Base-by-base conservation (phyloP, 2,329 filamentous ascomycete genomes). In the Trichophyton mentagrophytes region DNA sequence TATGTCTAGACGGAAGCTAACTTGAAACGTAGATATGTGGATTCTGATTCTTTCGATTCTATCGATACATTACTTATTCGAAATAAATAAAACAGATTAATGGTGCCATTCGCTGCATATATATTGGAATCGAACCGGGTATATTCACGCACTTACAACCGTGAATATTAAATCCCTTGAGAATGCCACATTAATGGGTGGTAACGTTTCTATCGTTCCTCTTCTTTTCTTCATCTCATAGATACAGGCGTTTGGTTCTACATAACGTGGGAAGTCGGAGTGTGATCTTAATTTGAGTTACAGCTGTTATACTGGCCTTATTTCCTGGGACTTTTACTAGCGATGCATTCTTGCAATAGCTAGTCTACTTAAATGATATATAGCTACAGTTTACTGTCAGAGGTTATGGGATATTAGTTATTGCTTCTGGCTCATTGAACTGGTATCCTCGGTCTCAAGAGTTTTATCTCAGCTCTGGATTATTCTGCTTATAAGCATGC, bases 21-120 rank as follows among this genome's bases (percentile, higher is more conserved):
- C 40, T 60, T n/a, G 17, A 49, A 47, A 33, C 56, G 44, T 67
- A 86, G 83, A 70, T 86, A 86, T 72, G 81, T 84, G 62, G 88
- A 97, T 73, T 90, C 88, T 65, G 88, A 96, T 69, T 81, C 88
- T 62, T 99, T 92, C 90, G 88, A 95, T 70, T 88, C 86, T 44
- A 78, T 96, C 71, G 79, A 87, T 73, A 97, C 86, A 66, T 85
- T 97, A 69, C 69, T 96, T 20, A 87, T 89, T 81, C 87, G 96
- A 74, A 97, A 97, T 71, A 84, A 81, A 75, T 84, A 69, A 72
- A 8, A 1, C 17, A 2, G 46, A 13, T 13, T 36, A 8, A 33
- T 36, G 3, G 15, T n/a, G 13, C 7, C 3, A 9, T 36, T 30
- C 8, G 7, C 7, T 36, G 5, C n/a, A 38, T 55, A 36, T 55